phyloP scores from a whole-genome alignment of 2,329 filamentous ascomycete species.

The Bipolaris cookei region DNA sequence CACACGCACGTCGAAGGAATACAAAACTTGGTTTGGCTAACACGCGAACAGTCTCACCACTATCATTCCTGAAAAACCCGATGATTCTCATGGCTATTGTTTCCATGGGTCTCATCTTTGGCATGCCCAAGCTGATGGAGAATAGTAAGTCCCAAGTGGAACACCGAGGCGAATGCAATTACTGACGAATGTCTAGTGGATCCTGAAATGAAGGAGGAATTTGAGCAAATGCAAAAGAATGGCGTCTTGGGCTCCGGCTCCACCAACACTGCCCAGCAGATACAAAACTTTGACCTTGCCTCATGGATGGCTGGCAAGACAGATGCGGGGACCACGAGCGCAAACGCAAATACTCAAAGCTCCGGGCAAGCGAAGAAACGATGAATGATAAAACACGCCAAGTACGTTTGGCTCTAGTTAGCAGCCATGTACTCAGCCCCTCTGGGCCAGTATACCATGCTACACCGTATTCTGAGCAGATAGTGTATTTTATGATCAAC shows the following conservation, averaged over 20 bases:
- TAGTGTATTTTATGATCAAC: conserved; percentile 1
- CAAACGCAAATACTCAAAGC: conserved; percentile 33
- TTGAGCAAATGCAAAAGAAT: conserved; percentile 85
- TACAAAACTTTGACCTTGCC: conserved; percentile 71
- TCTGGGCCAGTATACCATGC: neutral
- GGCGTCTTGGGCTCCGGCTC: conserved; percentile 62
- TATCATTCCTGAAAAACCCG: conserved; percentile 86
- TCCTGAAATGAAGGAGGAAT: conserved; percentile 91
- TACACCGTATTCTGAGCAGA: neutral
- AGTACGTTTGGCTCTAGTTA: neutral
- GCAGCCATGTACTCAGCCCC: neutral
- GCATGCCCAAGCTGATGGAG: conserved; percentile 93
- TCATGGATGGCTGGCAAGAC: conserved; percentile 69
- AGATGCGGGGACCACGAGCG: conserved; percentile 20
- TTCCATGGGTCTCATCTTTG: conserved; percentile 81
- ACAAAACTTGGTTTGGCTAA: conserved; percentile 21
- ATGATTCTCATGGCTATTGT: conserved; percentile 94
- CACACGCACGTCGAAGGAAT: neutral
- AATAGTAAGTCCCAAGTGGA: conserved; percentile 73
- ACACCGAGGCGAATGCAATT: neutral
- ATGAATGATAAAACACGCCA: conserved; percentile 5
- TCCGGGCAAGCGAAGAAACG: conserved; percentile 36
- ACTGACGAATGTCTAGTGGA: conserved; percentile 72
- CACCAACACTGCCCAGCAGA: conserved; percentile 54
- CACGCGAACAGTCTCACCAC: conserved; percentile 68